A percentile compares a stretch with the other conserved stretches of the same genome.
Evolutionary conservation across 2,329 filamentous ascomycete genomes (phyloP).

Genomic region (Aspergillus unguis): DNA sequence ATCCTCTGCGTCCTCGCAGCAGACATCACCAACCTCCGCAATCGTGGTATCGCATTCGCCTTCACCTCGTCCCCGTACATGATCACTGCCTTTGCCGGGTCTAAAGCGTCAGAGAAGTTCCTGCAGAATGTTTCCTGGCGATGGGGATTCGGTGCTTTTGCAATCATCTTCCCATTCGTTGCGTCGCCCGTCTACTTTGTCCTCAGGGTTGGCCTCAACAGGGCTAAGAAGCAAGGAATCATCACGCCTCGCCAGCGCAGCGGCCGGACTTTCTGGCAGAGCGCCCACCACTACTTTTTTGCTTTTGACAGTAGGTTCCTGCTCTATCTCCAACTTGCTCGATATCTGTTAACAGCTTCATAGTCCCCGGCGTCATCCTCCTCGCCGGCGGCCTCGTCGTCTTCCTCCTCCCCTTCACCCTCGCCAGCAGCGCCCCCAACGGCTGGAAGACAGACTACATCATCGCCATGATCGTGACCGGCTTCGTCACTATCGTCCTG

Average conservation of each 20-base stretch:
- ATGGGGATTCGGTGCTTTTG: slow-evolving; percentile 62
- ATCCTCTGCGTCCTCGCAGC: slow-evolving; percentile 59
- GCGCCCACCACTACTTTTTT: not conserved
- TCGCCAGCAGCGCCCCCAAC: slow-evolving; percentile 41
- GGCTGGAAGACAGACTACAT: slow-evolving; percentile 47
- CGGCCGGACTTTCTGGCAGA: not conserved
- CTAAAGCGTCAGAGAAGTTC: slow-evolving; percentile 52
- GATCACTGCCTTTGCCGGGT: slow-evolving; percentile 59
- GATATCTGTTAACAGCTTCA: not conserved
- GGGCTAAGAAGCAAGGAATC: slow-evolving; percentile 56
- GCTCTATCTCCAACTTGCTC: not conserved
- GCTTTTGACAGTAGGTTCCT: not conserved
- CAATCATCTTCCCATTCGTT: slow-evolving; percentile 58
- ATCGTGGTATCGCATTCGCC: slow-evolving; percentile 60
- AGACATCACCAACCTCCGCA: slow-evolving; percentile 59
- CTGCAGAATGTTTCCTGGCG: slow-evolving; percentile 50
- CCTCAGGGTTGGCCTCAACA: slow-evolving; percentile 53
- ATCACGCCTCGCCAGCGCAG: slow-evolving; percentile 23
- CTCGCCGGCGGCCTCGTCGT: slow-evolving; percentile 60
- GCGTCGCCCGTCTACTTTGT: slow-evolving; percentile 55
- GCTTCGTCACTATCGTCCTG: slow-evolving; percentile 49
- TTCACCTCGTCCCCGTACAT: slow-evolving; percentile 63
- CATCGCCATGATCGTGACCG: slow-evolving; percentile 53
- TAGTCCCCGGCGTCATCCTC: slow-evolving; percentile 60
- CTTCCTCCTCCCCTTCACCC: slow-evolving; percentile 64